Base-by-base conservation (phyloP, 1,284 basidiomycete genomes). In the Somion occarium region DNA sequence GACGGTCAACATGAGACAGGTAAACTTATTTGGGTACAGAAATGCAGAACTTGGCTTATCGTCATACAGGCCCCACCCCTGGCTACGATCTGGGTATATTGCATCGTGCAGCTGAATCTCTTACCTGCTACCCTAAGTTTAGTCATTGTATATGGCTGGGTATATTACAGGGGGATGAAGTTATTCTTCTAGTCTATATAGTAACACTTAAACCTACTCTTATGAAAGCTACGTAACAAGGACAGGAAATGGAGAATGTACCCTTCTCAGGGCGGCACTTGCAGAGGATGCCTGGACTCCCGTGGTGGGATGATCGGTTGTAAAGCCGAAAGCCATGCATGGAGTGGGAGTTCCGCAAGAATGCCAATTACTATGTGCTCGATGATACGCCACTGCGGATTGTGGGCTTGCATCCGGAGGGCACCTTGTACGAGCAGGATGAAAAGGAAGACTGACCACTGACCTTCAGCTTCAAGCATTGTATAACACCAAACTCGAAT, bases 401-500 rank as follows among this genome's bases (percentile, higher is more conserved):
- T 78, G 76, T 71, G 68, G 61, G 61, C 75, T 88, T 73, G 63
- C 56, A 73, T 79, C 82, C 79, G 79, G 63, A 73, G 68, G 83
- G 88, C 85, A 90, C 88, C 88, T 89, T 85, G 50, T 85, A 86
- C 82, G 74, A 88, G 87, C 88, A 77, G 56, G n/a, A 43, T 19
- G 20, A 51, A 20, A 23, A 49, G 30, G n/a, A 51, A 20, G 20
- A 46, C 7, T 11, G n/a, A 53, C 44, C 5, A 22, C 27, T 30
- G 23, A 46, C 48, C 15, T 34, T n/a, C n/a, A n/a, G n/a, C n/a
- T n/a, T n/a, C n/a, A n/a, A n/a, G n/a, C n/a, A n/a, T n/a, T n/a
- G n/a, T n/a, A n/a, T n/a, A n/a, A n/a, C n/a, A n/a, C n/a, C n/a
- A n/a, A n/a, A n/a, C n/a, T n/a, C n/a, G n/a, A n/a, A n/a, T n/a